Base-by-base conservation (phyloP, 176 grass and related monocot species). In the Cenchrus fungigraminus region DNA sequence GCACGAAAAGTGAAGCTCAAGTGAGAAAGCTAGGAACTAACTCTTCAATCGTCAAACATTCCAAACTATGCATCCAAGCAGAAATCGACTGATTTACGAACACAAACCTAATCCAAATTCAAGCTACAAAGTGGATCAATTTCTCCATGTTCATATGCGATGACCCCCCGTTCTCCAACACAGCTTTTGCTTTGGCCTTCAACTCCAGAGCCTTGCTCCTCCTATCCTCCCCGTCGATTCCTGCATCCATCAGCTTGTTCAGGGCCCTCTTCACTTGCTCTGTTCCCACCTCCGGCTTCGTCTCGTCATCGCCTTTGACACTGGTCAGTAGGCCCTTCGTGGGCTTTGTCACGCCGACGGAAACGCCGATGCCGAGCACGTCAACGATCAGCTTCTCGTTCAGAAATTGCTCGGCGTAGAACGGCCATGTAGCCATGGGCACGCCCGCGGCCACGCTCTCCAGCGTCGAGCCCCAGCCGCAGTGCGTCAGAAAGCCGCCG, bases 381-480 rank as follows among this genome's bases (percentile, higher is more conserved):
- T 92, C 88, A 3, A 95, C 82, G 70, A 92, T 68, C 54, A 95
- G 64, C 76, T 82, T 95, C 85, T 90, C 72, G 28, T 92, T 95
- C n/a, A 95, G 28, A 79, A 95, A 95, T 65, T 91, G 92, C 51
- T 94, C 90, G 7, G 73, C 10, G 70, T 62, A 87, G 56, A 90
- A 81, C 2, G 92, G 92, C 92, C 89, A 94, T 4, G 87, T 32
- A 9, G 78, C 84, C 62, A 91, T 56, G 4, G 92, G 89, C 71
- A 94, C 77, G 0, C 91, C 88, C 0, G 82, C 76, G 7, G 72
- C 72, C n/a, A 89, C 25, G 4, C 86, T 86, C 83, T 94, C 92
- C 75, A 94, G 60, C 61, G 84, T 89, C 22, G 92, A 94, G 34
- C 90, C 90, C 90, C 93, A 95, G 6, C 93, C 93, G 46, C 93